These are phyloP conservation scores for Noccaea bulbosa DNA, from an alignment of 345 rosid genomes.

Conservation along the genomic window DNA sequence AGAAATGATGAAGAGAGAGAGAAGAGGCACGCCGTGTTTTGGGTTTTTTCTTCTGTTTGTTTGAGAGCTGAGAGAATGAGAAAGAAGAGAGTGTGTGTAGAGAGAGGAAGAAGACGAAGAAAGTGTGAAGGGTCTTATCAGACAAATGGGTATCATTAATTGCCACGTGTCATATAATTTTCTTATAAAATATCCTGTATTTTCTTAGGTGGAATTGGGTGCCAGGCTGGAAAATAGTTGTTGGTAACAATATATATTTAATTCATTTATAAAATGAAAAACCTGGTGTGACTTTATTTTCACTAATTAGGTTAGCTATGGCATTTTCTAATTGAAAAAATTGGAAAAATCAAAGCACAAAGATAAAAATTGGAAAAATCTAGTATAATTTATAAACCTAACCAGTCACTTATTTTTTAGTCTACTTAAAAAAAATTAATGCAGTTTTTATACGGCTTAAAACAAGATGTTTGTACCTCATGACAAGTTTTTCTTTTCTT, in stretches of 20 bases:
- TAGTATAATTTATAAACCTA: too few species aligned
- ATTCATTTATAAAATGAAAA: background rate
- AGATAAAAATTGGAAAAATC: too few species aligned
- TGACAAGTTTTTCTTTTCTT: background rate
- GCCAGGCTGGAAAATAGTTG: constrained; percentile 27
- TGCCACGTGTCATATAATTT: constrained; percentile 37
- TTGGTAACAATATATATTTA: background rate
- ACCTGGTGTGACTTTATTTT: background rate
- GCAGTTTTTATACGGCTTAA: background rate
- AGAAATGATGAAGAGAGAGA: constrained; percentile 36
- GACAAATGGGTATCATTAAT: constrained; percentile 8
- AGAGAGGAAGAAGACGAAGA: constrained; percentile 5
- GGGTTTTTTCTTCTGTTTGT: background rate
- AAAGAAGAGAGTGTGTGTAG: background rate
- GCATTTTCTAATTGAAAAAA: background rate
- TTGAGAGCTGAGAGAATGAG: constrained; percentile 1
- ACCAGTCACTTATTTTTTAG: too few species aligned
- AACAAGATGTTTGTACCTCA: constrained; percentile 5
- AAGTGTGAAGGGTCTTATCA: constrained; percentile 27
- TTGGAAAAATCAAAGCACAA: background rate
- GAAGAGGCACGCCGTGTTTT: constrained; percentile 26
- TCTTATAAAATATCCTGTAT: background rate
- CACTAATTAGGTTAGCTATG: background rate
- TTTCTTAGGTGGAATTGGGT: constrained; percentile 21
- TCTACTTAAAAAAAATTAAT: too few species aligned